phyloP scores from a whole-genome alignment of 202 grass and related monocot species.

The Setaria viridis region DNA sequence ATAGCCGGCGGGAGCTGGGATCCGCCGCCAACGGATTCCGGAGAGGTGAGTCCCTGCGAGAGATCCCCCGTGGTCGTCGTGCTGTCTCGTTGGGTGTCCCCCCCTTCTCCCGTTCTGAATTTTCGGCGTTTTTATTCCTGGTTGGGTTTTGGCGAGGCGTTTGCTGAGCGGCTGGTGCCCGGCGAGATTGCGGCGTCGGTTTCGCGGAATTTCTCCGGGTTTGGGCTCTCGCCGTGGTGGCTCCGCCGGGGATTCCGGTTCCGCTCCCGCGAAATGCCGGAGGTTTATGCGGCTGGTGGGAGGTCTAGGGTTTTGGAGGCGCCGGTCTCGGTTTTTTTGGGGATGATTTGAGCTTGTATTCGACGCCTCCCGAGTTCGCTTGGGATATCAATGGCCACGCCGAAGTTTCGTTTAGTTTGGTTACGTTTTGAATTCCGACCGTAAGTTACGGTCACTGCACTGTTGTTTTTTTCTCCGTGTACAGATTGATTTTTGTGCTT shows the following conservation, averaged over 20 bases:
- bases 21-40: not conserved
- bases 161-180: not conserved
- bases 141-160: constrained; percentile 2
- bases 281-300: constrained; percentile 3
- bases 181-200: no score
- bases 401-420: not conserved
- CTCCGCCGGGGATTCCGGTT: not conserved
- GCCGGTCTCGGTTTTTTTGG: not conserved
- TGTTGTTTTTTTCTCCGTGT: not conserved
- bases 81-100: not conserved
- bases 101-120: not conserved
- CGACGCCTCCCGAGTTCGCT: not conserved
- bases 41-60: constrained; percentile 27
- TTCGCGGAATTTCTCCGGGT: not conserved
- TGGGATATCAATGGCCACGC: not conserved
- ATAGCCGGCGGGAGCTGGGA: not conserved
- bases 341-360: not conserved
- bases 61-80: not conserved
- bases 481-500: not conserved
- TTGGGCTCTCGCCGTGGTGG: not conserved
- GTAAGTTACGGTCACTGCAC: not conserved
- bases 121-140: not conserved
- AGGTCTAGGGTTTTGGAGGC: constrained; percentile 28
- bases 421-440: constrained; percentile 30
- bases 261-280: not conserved